Evolutionary conservation across 768 basidiomycete genomes (phyloP), one percentile per base, ranked within the genome.

Genomic region (Tylopilus sp.): DNA sequence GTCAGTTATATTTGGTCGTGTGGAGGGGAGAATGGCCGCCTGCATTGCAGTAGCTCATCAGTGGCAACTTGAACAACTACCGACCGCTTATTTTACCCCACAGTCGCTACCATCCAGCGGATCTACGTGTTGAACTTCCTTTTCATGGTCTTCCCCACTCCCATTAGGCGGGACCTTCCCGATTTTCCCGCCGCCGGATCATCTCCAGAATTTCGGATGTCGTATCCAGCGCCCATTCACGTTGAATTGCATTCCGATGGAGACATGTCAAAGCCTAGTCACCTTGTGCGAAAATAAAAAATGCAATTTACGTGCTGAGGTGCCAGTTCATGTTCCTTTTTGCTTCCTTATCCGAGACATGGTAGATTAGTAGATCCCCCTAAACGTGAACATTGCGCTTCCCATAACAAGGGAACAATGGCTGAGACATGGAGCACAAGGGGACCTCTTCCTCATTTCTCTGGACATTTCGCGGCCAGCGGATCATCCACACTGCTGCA

Each of bases 401-500:
- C 28, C 69, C 62, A 59, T 64, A 68, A 62, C 17, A 20, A 60
- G 68, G 53, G 56, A 57, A 70, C 68, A 68, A 68, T 57, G 61
- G 3, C 48, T 56, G 59, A 61, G 61, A 63, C 59, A 55, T 44
- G 40, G 31, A 15, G 31, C 31, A 31, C 31, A 31, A 31, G 28
- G 28, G 30, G 9, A 9, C 12, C 30, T 31, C 39, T 54, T 56
- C 31, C 45, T 41, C 45, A 46, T 28, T 53, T 52, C 49, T 40
- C 51, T 48, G 33, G 26, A 17, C 8, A 51, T 55, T 51, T 54
- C 46, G 41, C 40, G 44, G 47, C 33, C 18, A 36, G 43, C 40
- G 54, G 58, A 50, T 44, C 56, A 58, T 59, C 39, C 40, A 56
- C 62, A 51, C 44, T 45, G 39, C 44, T 63, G 47, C 51, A 51